Base-by-base conservation (phyloP, 495 filamentous ascomycete species). In the Penicillium egyptiacum region DNA sequence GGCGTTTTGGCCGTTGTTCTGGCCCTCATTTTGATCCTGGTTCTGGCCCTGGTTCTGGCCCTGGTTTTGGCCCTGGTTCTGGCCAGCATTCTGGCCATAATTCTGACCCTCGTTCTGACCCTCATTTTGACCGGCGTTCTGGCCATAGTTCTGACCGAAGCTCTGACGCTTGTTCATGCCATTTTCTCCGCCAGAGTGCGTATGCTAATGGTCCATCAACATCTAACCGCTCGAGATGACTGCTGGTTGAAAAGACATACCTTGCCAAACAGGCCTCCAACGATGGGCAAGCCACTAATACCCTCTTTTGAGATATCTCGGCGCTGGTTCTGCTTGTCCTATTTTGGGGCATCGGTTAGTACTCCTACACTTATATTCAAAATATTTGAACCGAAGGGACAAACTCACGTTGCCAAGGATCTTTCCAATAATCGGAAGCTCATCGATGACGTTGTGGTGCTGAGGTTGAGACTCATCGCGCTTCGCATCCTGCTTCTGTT, bases 41-140 rank as follows among this genome's bases (percentile, higher is more conserved):
- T 31, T 31, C 1, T 31, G 10, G 9, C 11, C 30, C 10, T 31
- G 30, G 10, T 31, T 31, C 11, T 31, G 30, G 10, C 30, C 30
- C 0, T 23, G 7, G 5, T 50, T 50, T 23, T 49, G 50, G 0
- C 37, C 50, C 9, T 14, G 1, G 11, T 53, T 53, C 40, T 54
- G 51, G 0, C 52, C 52, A 0, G 30, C 19, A 23, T 62, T 62
- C 42, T 62, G 56, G 8, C 60, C 60, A 0, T 43, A 16, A n/a
- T 59, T 63, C 20, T 62, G 60, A 4, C 52, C 60, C 0, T 25
- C 43, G 10, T 63, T 63, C n/a, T 63, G 57, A 3, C 61, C 61
- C 0, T 33, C 17, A 19, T 64, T 64, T 25, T 65, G 62, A 14
- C 59, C 59, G 0, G 48, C 14, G 19, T 53, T 57, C 19, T 56